These are phyloP conservation scores for Trichoderma pleuroti DNA, from an alignment of 2,329 filamentous ascomycete species.

Conservation along the genomic window DNA sequence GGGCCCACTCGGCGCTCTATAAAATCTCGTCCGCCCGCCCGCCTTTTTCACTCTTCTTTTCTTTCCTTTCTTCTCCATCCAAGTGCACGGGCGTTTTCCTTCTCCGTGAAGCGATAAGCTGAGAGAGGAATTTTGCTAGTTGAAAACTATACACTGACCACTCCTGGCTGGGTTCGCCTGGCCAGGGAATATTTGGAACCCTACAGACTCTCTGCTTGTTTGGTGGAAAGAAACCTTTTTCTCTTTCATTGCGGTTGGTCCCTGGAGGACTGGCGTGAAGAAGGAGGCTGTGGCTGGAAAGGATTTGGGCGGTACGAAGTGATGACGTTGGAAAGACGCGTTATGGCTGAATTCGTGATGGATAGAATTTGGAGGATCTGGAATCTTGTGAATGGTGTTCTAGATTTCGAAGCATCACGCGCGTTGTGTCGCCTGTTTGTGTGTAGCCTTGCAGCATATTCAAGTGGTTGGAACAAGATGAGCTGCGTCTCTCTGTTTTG, in stretches of 20 bases:
- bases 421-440: not conserved
- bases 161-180: slow-evolving; percentile 64
- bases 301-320: too few relatives aligned
- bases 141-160: slow-evolving; percentile 77
- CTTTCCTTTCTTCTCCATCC: slow-evolving; percentile 47
- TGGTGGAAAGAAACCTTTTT: slow-evolving; percentile 23
- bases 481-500: not conserved
- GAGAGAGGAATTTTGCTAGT: slow-evolving; percentile 86
- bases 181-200: slow-evolving; percentile 69
- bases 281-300: slow-evolving; percentile 28
- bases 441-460: not conserved
- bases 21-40: slow-evolving; percentile 30
- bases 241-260: slow-evolving; percentile 42
- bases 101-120: slow-evolving; percentile 59
- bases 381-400: not conserved
- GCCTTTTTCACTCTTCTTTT: slow-evolving; percentile 33
- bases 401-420: not conserved
- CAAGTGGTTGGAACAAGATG: not conserved
- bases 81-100: slow-evolving; percentile 66
- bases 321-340: not conserved
- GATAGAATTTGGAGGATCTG: not conserved
- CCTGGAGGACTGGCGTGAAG: slow-evolving; percentile 38
- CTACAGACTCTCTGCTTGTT: slow-evolving; percentile 24
- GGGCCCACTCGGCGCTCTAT: slow-evolving; percentile 24
- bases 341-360: not conserved